Evolutionary conservation across 495 filamentous ascomycete species (phyloP), one percentile per base, ranked within the genome.

Genomic region (Tuber aestivum): DNA sequence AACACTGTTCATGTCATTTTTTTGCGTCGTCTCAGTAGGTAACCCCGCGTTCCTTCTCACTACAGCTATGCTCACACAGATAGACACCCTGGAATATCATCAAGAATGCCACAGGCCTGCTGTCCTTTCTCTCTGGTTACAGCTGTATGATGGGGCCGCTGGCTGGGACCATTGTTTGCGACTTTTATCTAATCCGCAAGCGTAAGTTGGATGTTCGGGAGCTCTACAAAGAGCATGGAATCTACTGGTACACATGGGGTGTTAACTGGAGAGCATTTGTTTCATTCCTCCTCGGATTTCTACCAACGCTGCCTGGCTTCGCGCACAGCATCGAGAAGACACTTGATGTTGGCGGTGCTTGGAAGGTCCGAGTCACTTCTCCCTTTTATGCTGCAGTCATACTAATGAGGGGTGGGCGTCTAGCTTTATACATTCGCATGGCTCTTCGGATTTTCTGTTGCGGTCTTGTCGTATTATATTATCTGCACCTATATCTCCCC

Each of bases 61-160:
- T 77, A 32, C 27, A 68, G 32, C 10, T 32, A 44, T 40, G 38
- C 69, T 41, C 73, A 77, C 38, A 61, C 38, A 32, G 14, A 27
- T 27, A 77, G 76, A 87, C 84, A 50, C 86, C 86, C 10, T 88
- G 87, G 87, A 86, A 86, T 70, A 88, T 88, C 73, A 84, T 87
- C 78, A 83, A 83, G 71, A 84, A 84, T 48, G 86, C 87, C 12
- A 77, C 83, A 8, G 81, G 82, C 3, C 84, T 88, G 41, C 83
- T 85, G 10, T 79, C 85, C 3, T 87, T 88, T 78, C 76, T 88
- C 20, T 84, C 83, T 32, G 86, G 86, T 3, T 88, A 86, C 75
- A 83, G 81, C 12, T 83, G 85, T 73, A 85, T 88, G 76, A 85
- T 88, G 71, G 86, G 85, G 9, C 85, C 86, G 7, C 79, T 88